Evolutionary conservation across 805 yeast species (phyloP), one percentile per base, ranked within the genome.

Genomic region (Hanseniaspora taiwanica): DNA sequence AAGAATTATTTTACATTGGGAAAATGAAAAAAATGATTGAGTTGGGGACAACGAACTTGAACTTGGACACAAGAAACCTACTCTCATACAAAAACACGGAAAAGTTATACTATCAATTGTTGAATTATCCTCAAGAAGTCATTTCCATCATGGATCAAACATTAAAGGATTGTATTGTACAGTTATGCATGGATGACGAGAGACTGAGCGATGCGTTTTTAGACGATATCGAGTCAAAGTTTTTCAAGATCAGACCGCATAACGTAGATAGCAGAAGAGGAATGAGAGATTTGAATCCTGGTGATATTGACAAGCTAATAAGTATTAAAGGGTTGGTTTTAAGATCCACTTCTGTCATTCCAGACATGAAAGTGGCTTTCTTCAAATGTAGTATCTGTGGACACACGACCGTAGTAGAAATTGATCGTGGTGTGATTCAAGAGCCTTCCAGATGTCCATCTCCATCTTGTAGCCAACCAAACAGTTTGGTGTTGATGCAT

Each of bases 121-220:
- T 85, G 48, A 82, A 85, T 54, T 91, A 87, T 56, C 98, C 98
- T 1, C 96, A 87, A 58, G 98, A 91, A 66, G 84, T 91, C 29
- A 78, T 91, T 41, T 96, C 98, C 9, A 84, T 91, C 51, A 87
- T 91, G 96, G 98, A 91, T 68, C 96, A 87, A 54, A 78, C 95
- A 3, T 72, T 87, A 42, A 86, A 85, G 56, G 96, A 89, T 56
- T 79, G 86, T 52, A 75, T 91, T 75, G 78, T 85, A 20, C 77
- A 84, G 12, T 56, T 82, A 16, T 76, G 77, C 17, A 63, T 76
- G 44, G 85, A 78, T 46, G 59, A 68, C 50, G 55, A 62, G 32
- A 51, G 66, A 23, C 36, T 39, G 40, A 24, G 37, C 23, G 87
- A 79, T 45, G 57, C 58, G 31, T 58, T 66, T 37, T 64, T 72